Conservation (phyloP, 179 eudicot species). For the Monotropa hypopitys region DNA sequence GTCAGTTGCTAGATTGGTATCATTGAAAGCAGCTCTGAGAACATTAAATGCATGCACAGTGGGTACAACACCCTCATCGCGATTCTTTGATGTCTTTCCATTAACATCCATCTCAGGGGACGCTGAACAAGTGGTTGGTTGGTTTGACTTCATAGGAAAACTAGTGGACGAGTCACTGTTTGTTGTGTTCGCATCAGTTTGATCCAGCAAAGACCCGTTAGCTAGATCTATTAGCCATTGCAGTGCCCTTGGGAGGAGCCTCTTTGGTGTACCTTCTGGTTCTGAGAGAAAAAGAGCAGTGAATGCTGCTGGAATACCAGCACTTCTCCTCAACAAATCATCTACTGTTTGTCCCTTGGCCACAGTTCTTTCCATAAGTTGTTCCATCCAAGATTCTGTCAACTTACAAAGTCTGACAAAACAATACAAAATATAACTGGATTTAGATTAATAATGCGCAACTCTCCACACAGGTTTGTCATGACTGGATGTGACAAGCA, state of each 20-base stretch:
- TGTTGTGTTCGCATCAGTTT: conserved; percentile 14
- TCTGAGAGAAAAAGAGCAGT: conserved; percentile 88
- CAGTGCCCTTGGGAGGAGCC: conserved; percentile 78
- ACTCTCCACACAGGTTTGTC: background rate
- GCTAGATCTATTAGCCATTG: conserved; percentile 78
- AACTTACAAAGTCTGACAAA: conserved; percentile 70
- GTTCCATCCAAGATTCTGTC: conserved; percentile 94
- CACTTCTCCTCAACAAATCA: conserved; percentile 93
- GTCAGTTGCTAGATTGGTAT: conserved; percentile 85
- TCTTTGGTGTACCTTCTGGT: conserved; percentile 93
- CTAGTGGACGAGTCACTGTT: conserved; percentile 5
- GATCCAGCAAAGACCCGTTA: conserved; percentile 41
- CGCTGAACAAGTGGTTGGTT: conserved; percentile 11
- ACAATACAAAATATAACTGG: conserved; percentile 12
- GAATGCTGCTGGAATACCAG: conserved; percentile 98
- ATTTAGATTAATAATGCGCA: conserved; percentile 4
- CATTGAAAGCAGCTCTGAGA: conserved; percentile 84
- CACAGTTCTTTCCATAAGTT: conserved; percentile 86
- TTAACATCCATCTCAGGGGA: conserved; percentile 19
- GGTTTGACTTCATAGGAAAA: conserved; percentile 14
- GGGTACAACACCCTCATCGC: conserved; percentile 91
- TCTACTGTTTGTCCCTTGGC: conserved; percentile 96
- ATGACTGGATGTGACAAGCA: background rate
- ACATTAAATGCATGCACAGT: conserved; percentile 97
- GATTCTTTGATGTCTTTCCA: conserved; percentile 48